Base-by-base conservation (phyloP, 495 filamentous ascomycete genomes). In the Podospora conica region DNA sequence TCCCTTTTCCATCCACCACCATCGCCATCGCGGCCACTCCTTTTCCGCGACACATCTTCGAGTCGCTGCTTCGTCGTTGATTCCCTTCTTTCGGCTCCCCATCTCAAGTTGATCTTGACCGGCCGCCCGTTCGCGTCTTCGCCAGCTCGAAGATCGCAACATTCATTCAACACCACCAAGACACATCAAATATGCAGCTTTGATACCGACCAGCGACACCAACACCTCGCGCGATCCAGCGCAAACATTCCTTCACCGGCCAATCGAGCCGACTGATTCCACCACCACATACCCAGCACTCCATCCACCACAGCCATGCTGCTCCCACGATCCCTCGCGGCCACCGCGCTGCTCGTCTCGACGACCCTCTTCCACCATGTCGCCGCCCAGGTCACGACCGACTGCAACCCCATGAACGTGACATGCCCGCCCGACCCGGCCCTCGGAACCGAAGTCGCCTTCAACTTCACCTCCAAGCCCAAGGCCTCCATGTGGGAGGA, bases 391-490 rank as follows among this genome's bases (percentile, higher is more conserved):
- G 86, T 88, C 29, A 85, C 69, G 56, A 90, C 89, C 12, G 70
- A 77, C 24, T 96, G 91, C 81, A 83, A 91, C 69, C 91, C 82
- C 53, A 80, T 83, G 63, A 83, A 91, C 63, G 76, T 77, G 60
- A 80, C 81, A 3, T 93, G 90, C 73, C 81, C 86, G 9, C 72
- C 86, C 28, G 79, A 93, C 73, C 82, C 83, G 12, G 91, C 87
- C 61, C 78, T 94, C 55, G 80, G 81, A 56, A 82, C 81, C 58
- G 78, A 76, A 61, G 71, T 75, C 67, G 84, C 83, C 74, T 83
- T 76, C 68, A 80, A 85, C 70, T 88, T 93, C 78, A 93, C 93
- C 79, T 84, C 82, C 20, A 79, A 83, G 3, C 85, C 85, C 1
- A 81, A 81, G 3, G 73, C 77, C 33, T 77, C 83, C 24, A 81